Base-by-base conservation (phyloP, 2,329 filamentous ascomycete genomes). In the Microcyclospora pomicola region DNA sequence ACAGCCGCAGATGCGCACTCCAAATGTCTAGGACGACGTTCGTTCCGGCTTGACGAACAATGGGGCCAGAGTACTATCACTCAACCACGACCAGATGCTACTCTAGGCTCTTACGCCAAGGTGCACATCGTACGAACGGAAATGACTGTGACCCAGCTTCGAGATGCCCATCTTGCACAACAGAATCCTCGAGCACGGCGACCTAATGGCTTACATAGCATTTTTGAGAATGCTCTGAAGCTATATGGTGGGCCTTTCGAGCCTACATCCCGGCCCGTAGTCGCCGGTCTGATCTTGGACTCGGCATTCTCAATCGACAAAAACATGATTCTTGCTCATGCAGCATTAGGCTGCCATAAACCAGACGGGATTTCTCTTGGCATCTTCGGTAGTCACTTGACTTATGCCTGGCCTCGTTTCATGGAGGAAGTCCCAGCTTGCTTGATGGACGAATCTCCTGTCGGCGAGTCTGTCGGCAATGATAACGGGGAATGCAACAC, bases 21-120 rank as follows among this genome's bases (percentile, higher is more conserved):
- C 13, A 51, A 53, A 35, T 50, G 50, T 3, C 44, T 52, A 13
- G 54, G 50, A 14, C 36, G 54, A 30, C 49, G 53, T 9, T 43
- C 49, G 1, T 56, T 59, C 36, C 41, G 55, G 7, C 36, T 59
- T 6, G 55, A 58, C n/a, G 54, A 57, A 32, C 52, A 56, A 35
- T 56, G 49, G 52, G 42, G 40, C 1, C 34, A 34, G 10, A 51
- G 55, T 27, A 55, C 52, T 2, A 37, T 27, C 24, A 46, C 31
- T 27, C 15, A 27, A 27, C 13, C 27, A 27, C 10, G 35, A 33
- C 15, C 38, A 30, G 35, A 45, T 7, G 35, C 45, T 24, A 34
- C 39, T 7, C 10, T 52, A 52, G 45, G 46, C 46, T 14, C 35
- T 47, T 11, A 51, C 51, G 3, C 49, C 54, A 56, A 53, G 33